These are phyloP conservation scores for Emergomyces pasteurianus DNA, from an alignment of 2,329 filamentous ascomycete species.

Conservation along the genomic window DNA sequence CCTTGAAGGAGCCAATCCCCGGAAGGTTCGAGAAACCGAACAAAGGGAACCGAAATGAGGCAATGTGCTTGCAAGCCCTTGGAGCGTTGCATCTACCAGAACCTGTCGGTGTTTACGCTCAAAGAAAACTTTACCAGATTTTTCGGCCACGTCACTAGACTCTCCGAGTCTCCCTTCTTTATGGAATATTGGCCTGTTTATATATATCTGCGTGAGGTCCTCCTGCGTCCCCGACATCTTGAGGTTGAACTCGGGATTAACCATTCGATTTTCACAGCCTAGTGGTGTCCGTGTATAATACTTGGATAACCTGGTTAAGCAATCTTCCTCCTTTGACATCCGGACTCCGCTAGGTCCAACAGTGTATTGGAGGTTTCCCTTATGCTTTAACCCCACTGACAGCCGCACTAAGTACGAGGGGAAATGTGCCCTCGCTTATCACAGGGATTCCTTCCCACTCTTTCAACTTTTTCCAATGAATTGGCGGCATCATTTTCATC, in stretches of 20 bases:
- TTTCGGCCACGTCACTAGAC: conserved; percentile 56
- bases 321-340: conserved; percentile 47
- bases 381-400: conserved; percentile 64
- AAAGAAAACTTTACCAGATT: conserved; percentile 48
- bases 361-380: conserved; percentile 56
- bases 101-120: conserved; percentile 43
- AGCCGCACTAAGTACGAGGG: conserved; percentile 54
- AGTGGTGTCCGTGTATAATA: conserved; percentile 55
- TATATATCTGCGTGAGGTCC: conserved; percentile 46
- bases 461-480: conserved; percentile 68
- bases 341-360: conserved; percentile 55
- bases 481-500: conserved; percentile 59
- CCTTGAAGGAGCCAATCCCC: conserved; percentile 15
- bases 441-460: conserved; percentile 65
- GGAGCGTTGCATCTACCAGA: conserved; percentile 30
- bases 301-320: conserved; percentile 59
- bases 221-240: neutral
- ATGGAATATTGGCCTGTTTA: conserved; percentile 49
- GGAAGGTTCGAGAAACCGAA: conserved; percentile 8
- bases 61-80: conserved; percentile 18
- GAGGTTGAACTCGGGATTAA: neutral
- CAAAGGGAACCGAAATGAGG: conserved; percentile 17
- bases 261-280: conserved; percentile 26
- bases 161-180: conserved; percentile 55
- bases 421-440: conserved; percentile 56